Conservation (phyloP, 2,329 filamentous ascomycete genomes). For the Pseudogymnoascus sp. region DNA sequence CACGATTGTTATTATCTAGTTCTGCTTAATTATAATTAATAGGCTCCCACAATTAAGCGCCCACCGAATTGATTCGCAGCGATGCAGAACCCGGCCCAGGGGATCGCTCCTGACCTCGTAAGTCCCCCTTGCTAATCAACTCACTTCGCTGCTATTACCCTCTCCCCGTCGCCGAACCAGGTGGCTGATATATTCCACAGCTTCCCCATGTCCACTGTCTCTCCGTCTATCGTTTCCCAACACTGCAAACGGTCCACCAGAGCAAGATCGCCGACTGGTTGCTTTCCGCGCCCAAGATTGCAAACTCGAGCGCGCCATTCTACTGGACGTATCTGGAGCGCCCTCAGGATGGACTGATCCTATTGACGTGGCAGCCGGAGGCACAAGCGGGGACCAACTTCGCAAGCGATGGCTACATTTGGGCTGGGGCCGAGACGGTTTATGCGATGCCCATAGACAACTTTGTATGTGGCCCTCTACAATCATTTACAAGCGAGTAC, state of each 20-base stretch:
- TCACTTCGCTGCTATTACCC: constrained; percentile 1
- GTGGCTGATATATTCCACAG: constrained; percentile 36
- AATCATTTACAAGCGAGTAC: constrained; percentile 7
- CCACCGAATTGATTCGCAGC: constrained; percentile 17
- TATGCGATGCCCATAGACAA: constrained; percentile 9
- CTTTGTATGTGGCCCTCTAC: constrained; percentile 2
- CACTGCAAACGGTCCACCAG: constrained; percentile 62
- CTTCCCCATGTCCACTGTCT: constrained; percentile 85
- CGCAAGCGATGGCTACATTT: constrained; percentile 87
- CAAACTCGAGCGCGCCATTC: constrained; percentile 78
- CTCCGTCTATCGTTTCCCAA: constrained; percentile 74
- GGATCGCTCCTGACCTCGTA: constrained; percentile 39
- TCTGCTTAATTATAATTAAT: neutral
- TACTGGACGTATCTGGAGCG: constrained; percentile 87
- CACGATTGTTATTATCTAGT: neutral
- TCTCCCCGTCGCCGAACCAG: constrained; percentile 3
- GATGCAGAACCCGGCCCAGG: constrained; percentile 40
- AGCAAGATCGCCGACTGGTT: constrained; percentile 79
- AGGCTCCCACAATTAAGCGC: neutral
- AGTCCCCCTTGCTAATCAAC: constrained; percentile 18
- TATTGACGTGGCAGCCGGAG: constrained; percentile 83
- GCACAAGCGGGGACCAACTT: constrained; percentile 65
- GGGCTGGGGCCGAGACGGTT: constrained; percentile 71
- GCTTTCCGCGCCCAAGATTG: constrained; percentile 74
- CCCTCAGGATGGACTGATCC: constrained; percentile 72